Base-by-base conservation (phyloP, 2,329 filamentous ascomycete genomes). In the Dactylellina parvicollis region DNA sequence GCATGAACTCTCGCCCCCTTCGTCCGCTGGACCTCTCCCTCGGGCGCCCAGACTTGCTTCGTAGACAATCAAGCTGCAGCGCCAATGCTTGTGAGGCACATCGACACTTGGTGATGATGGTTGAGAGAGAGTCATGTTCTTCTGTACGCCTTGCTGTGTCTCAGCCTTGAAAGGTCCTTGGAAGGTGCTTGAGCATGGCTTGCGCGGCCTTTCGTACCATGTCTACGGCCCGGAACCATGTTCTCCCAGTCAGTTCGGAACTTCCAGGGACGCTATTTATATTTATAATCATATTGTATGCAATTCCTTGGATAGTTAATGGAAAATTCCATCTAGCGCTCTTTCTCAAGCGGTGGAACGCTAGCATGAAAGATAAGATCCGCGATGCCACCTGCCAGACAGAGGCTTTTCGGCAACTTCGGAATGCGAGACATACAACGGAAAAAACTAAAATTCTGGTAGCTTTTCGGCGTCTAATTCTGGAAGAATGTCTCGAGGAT, bases 101-200 rank as follows among this genome's bases (percentile, higher is more conserved):
- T 40, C 16, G 22, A 52, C 8, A 36, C n/a, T 12, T 28, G 44
- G 20, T 46, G 10, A 30, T 26, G 26, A 54, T 40, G 8, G n/a
- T n/a, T n/a, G n/a, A n/a, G n/a, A n/a, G 44, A 14, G 12, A 38
- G 26, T 20, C 28, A 18, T 26, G 16, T 42, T 20, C 16, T 26
- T 9, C 30, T 20, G 44, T 64, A 10, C 34, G 50, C 46, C 67
- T 59, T 72, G 56, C 49, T 18, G 22, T 62, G 47, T 61, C 56
- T 55, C 66, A 71, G 56, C 66, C 56, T 61, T 42, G 66, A 49
- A 71, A 50, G 40, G 55, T 62, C 24, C 36, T 60, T n/a, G n/a
- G n/a, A n/a, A n/a, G n/a, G n/a, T n/a, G 26, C 32, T 42, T 12
- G 28, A 38, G n/a, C n/a, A n/a, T 30, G 47, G 55, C 64, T 69